Conservation (phyloP, 1,139 yeast species). For the Yamadazyma sp. region DNA sequence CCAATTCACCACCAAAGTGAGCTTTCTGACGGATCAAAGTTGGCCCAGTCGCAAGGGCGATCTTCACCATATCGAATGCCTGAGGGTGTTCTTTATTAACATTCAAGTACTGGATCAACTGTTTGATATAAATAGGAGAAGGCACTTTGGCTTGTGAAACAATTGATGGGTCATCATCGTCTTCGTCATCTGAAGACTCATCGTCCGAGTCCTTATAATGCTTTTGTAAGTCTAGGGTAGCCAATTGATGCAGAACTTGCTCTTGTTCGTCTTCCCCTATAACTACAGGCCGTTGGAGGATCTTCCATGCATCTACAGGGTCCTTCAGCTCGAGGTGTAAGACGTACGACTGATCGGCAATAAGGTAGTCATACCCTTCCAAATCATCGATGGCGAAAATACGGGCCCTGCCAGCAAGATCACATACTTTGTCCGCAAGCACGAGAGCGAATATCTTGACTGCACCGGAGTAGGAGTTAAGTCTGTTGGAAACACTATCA, state of each 20-base stretch:
- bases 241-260: constrained; percentile 4
- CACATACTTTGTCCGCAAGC: constrained; percentile 47
- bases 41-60: constrained; percentile 56
- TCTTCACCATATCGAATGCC: constrained; percentile 51
- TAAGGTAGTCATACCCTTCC: constrained; percentile 12
- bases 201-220: constrained; percentile 23
- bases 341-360: constrained; percentile 6
- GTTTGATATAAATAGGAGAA: constrained; percentile 63
- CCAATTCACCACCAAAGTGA: constrained; percentile 53
- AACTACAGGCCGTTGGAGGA: constrained; percentile 12
- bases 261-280: constrained; percentile 4
- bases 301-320: constrained; percentile 18
- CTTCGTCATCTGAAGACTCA: constrained; percentile 21
- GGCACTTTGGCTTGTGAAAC: constrained; percentile 36
- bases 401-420: constrained; percentile 25
- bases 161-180: constrained; percentile 51
- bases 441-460: constrained; percentile 46
- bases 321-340: neutral
- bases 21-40: constrained; percentile 55
- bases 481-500: constrained; percentile 42
- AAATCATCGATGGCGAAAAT: constrained; percentile 29
- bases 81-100: constrained; percentile 42
- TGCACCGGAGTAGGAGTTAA: constrained; percentile 42
- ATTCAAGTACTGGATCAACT: constrained; percentile 53
- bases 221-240: constrained; percentile 10